Conservation (phyloP, 73 alveolate genomes). For the Paramecium bursaria region DNA sequence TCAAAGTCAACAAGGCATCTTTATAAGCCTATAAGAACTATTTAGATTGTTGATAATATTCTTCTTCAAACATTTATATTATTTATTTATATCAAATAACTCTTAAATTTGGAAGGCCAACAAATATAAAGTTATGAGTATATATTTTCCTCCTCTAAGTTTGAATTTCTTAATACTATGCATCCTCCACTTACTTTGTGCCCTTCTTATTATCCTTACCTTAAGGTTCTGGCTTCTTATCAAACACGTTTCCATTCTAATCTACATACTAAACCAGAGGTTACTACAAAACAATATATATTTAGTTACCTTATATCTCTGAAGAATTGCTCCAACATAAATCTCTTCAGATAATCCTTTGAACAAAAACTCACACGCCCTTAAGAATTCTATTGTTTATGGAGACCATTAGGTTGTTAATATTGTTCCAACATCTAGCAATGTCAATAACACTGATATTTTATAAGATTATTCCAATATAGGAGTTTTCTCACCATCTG, state of each 20-base stretch:
- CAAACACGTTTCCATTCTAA: slow-evolving; percentile 56
- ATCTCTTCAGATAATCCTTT: slow-evolving; percentile 57
- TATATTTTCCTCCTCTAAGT: slow-evolving; percentile 52
- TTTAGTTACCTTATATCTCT: slow-evolving; percentile 42
- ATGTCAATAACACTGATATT: slow-evolving; percentile 42
- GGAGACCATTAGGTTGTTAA: slow-evolving; percentile 67
- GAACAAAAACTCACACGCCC: slow-evolving; percentile 54
- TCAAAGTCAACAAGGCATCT: slow-evolving; percentile 35
- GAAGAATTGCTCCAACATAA: slow-evolving; percentile 39
- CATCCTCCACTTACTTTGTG: slow-evolving; percentile 10
- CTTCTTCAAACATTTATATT: slow-evolving; percentile 34
- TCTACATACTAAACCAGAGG: slow-evolving; percentile 60
- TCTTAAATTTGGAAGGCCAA: slow-evolving; percentile 68
- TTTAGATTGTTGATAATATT: slow-evolving; percentile 43
- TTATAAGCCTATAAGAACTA: slow-evolving; percentile 33
- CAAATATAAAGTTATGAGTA: slow-evolving; percentile 65
- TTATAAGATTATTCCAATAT: slow-evolving; percentile 48
- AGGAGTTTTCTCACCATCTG: slow-evolving; percentile 72
- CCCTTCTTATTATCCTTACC: slow-evolving; percentile 56
- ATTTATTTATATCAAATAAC: slow-evolving; percentile 55
- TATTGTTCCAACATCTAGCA: slow-evolving; percentile 56
- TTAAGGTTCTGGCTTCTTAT: slow-evolving; percentile 57
- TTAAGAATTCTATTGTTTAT: slow-evolving; percentile 44
- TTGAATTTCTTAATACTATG: slow-evolving; percentile 51
- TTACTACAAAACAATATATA: not conserved